A percentile compares a stretch with the other conserved stretches of the same genome.
Conservation (phyloP, 2,329 filamentous ascomycete genomes). For the Graphilbum sp. region DNA sequence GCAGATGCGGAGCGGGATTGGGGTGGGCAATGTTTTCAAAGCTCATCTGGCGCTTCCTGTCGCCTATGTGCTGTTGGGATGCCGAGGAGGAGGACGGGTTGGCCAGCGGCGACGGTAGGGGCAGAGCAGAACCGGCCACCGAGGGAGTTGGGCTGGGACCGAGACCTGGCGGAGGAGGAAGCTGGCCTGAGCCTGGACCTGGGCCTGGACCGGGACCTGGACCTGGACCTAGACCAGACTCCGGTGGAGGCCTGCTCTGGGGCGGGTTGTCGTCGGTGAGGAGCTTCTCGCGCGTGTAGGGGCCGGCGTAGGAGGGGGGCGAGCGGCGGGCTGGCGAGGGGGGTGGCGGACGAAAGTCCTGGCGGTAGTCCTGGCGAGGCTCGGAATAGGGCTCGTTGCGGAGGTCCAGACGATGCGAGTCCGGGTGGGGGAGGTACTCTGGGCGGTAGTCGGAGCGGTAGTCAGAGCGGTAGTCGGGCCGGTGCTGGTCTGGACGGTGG, state of each 20-base stretch:
- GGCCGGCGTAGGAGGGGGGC: background rate
- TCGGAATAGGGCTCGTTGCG: background rate
- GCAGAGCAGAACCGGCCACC: background rate
- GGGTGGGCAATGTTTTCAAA: conserved; percentile 3
- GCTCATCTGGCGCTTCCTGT: conserved; percentile 6
- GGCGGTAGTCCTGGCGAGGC: conserved; percentile 1
- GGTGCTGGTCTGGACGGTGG: conserved; percentile 21
- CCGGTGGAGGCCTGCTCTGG: background rate
- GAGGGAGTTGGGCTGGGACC: background rate
- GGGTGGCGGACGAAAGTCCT: conserved; percentile 1
- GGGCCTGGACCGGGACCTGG: background rate
- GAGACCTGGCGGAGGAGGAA: background rate
- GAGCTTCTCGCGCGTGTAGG: background rate
- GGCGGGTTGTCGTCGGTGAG: background rate
- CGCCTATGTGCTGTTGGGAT: conserved; percentile 2
- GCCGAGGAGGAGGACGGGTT: background rate
- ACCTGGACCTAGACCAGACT: background rate
- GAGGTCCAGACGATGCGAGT: too few species aligned
- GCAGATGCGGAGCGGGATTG: background rate
- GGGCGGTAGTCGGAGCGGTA: conserved; percentile 5
- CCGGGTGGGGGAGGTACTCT: background rate
- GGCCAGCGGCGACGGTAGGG: conserved; percentile 1
- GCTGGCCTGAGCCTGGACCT: too few species aligned
- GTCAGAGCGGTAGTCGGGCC: too few species aligned
- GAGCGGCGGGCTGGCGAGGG: background rate